These are phyloP conservation scores for Calonectria pteridis DNA, from an alignment of 2,329 filamentous ascomycete species.

Conservation along the genomic window DNA sequence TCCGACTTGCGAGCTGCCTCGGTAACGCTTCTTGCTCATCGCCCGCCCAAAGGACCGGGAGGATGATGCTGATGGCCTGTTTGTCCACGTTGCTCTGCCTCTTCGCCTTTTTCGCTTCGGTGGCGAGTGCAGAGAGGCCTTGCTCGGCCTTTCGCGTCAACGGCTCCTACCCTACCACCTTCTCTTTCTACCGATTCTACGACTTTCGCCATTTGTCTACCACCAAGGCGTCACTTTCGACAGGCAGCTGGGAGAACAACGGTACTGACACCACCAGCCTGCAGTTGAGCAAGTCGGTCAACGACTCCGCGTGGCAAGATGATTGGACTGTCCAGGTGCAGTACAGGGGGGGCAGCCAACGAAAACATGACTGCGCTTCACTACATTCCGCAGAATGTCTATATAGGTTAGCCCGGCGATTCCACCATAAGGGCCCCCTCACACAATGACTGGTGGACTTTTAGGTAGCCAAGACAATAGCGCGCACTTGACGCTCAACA, in stretches of 20 bases:
- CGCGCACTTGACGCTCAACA: conserved; percentile 21
- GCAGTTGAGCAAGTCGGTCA: conserved; percentile 13
- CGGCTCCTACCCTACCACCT: conserved; percentile 9
- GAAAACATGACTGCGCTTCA: conserved; percentile 21
- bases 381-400: conserved; percentile 22
- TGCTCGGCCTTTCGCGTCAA: conserved; percentile 21
- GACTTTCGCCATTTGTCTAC: conserved; percentile 18
- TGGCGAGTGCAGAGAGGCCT: neutral
- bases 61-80: neutral
- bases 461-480: conserved; percentile 11
- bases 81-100: neutral
- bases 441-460: neutral
- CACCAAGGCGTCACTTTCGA: neutral
- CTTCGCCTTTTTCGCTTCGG: neutral
- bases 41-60: neutral
- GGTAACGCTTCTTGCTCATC: neutral
- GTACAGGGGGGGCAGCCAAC: conserved; percentile 11
- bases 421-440: neutral
- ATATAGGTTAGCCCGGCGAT: conserved; percentile 14
- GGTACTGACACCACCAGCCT: conserved; percentile 1
- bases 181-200: conserved; percentile 26
- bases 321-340: conserved; percentile 17
- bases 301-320: conserved; percentile 22
- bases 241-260: conserved; percentile 9
- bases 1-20: neutral